These are phyloP conservation scores for Candida palmyrensis DNA, from an alignment of 805 yeast species.

Conservation along the genomic window DNA sequence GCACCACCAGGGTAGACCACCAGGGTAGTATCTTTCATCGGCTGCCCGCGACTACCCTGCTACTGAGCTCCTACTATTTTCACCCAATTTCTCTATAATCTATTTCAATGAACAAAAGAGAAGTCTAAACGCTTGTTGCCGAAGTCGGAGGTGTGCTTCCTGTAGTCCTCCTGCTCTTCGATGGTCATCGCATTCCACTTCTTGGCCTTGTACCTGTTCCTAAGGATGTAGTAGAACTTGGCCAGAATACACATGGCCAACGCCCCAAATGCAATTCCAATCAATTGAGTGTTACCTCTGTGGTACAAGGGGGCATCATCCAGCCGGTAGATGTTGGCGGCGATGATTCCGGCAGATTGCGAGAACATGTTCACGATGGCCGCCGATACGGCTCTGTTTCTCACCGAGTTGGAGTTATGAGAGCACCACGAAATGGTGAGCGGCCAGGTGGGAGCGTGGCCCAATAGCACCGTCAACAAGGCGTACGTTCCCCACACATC, in stretches of 20 bases:
- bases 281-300: constrained; percentile 47
- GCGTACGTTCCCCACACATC: constrained; percentile 40
- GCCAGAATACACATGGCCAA: constrained; percentile 22
- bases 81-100: too few relatives aligned
- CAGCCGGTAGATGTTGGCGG: constrained; percentile 51
- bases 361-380: constrained; percentile 62
- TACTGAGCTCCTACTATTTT: too few relatives aligned
- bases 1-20: too few relatives aligned
- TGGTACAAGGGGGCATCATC: constrained; percentile 58
- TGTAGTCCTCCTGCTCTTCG: constrained; percentile 48
- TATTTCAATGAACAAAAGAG: constrained; percentile 22
- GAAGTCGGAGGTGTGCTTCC: constrained; percentile 39
- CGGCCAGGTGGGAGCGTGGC: constrained; percentile 49
- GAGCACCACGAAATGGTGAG: constrained; percentile 58
- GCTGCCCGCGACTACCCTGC: too few relatives aligned
- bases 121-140: constrained; percentile 59
- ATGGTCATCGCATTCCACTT: constrained; percentile 47
- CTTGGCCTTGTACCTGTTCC: constrained; percentile 40
- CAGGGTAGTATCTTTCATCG: too few relatives aligned
- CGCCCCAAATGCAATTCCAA: constrained; percentile 29
- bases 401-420: constrained; percentile 54
- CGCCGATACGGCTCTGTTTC: constrained; percentile 61
- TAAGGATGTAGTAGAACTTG: constrained; percentile 33
- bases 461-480: constrained; percentile 33
- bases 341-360: constrained; percentile 51